Conservation (phyloP, 495 filamentous ascomycete species). For the Neurospora sp. region DNA sequence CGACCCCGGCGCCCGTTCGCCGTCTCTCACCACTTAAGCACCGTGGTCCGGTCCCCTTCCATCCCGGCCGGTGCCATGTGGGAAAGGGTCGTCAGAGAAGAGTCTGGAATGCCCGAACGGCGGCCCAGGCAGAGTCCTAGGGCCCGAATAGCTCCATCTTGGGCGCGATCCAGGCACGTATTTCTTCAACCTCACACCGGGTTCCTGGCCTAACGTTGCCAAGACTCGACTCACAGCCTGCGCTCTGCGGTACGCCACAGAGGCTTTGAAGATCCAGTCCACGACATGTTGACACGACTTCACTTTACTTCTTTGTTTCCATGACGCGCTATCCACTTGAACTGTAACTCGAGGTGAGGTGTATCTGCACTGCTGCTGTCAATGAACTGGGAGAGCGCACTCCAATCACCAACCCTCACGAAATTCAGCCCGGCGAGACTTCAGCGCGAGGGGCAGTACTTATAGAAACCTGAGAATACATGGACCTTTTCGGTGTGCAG, state of each 20-base stretch:
- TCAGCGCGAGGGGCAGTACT: neutral
- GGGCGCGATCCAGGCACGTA: neutral
- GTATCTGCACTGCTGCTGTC: neutral
- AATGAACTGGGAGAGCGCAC: neutral
- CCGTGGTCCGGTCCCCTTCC: neutral
- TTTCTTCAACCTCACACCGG: neutral
- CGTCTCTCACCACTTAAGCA: neutral
- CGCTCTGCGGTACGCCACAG: neutral
- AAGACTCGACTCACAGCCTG: neutral
- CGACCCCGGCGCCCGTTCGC: neutral
- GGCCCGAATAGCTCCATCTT: neutral
- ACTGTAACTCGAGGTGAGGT: neutral
- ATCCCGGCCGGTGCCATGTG: neutral
- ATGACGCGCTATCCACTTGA: neutral
- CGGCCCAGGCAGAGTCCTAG: neutral
- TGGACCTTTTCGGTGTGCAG: neutral
- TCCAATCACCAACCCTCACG: neutral
- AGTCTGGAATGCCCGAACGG: neutral
- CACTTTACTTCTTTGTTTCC: neutral
- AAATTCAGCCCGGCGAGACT: neutral
- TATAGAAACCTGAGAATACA: neutral
- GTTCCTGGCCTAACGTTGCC: neutral
- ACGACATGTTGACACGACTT: neutral
- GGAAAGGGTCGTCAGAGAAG: neutral
- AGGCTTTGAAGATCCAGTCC: neutral